Conservation (phyloP, 2,329 filamentous ascomycete genomes). For the Blastomyces gilchristii region DNA sequence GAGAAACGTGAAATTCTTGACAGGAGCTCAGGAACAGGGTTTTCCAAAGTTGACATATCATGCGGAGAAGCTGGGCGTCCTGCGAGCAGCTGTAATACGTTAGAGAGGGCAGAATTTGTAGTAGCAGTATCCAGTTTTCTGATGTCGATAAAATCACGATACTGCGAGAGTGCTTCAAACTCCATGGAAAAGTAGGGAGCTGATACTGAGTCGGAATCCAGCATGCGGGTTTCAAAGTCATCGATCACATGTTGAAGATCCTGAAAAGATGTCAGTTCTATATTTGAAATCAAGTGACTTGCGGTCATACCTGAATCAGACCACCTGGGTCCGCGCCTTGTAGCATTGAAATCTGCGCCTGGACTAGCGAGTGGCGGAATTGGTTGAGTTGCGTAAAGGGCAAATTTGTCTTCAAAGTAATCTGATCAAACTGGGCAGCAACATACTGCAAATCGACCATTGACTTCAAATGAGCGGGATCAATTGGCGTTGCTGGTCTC, state of each 20-base stretch:
- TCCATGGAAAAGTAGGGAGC: constrained; percentile 37
- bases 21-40: constrained; percentile 26
- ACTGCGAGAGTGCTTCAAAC: constrained; percentile 41
- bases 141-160: constrained; percentile 29
- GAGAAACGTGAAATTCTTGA: constrained; percentile 30
- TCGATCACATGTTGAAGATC: constrained; percentile 31
- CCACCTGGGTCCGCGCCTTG: constrained; percentile 28
- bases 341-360: constrained; percentile 30
- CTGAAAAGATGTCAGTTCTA: constrained; percentile 17
- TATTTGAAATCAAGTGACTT: neutral
- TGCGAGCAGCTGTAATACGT: constrained; percentile 29
- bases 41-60: constrained; percentile 26
- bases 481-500: constrained; percentile 47
- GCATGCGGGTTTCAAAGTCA: constrained; percentile 26
- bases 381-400: constrained; percentile 28
- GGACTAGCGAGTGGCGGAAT: constrained; percentile 31
- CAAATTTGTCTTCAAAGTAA: constrained; percentile 29
- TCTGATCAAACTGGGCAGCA: constrained; percentile 28
- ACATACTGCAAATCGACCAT: constrained; percentile 29
- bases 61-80: constrained; percentile 28
- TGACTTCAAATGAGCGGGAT: constrained; percentile 25
- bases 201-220: constrained; percentile 21
- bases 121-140: constrained; percentile 10
- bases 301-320: constrained; percentile 24
- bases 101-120: constrained; percentile 19